Evolutionary conservation across 148 eudicot genomes (phyloP), one percentile per base, ranked within the genome.

Genomic region (Rhododendron ovatum): DNA sequence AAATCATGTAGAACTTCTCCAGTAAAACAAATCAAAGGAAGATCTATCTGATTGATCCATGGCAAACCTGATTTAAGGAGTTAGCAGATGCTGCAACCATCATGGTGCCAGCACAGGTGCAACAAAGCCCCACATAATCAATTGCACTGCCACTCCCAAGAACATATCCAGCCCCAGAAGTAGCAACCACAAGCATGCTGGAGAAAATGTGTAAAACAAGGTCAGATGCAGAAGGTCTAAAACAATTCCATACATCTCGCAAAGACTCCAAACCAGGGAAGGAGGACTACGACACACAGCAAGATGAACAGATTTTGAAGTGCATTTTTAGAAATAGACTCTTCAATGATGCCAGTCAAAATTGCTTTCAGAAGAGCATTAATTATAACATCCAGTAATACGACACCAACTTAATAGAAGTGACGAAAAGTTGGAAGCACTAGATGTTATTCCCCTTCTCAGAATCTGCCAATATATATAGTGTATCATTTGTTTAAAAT

Each of bases 101-200:
- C 99, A 96, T 96, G 20, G 99, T 96, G 80, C 99, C 98, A 86
- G 93, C 94, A 93, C 99, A 96, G 55, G 99, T 96, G 92, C 88
- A 95, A 89, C 95, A 94, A 78, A 96, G 98, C 59, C 99, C 99
- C 76, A 90, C 83, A 86, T 93, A 90, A 90, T 96, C 98, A 90
- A 96, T 92, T 76, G 91, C 84, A 86, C 86, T 92, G 76, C 99
- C 98, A 87, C 99, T 94, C 43, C 99, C 99, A 86, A 96, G 98
- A 79, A 96, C 93, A 91, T 92, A 96, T 75, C 99, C 99, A 45
- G 99, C 92, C 83, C 99, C 98, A 90, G 99, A 94, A 67, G 99
- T 96, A 84, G 99, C 98, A 90, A 96, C 99, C 83, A 96, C 99
- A 67, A 96, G 90, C 96, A 95, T 92, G 89, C 99, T 96, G 93